phyloP scores from a whole-genome alignment of 1,284 basidiomycete genomes.

The Ganoderma boninense region DNA sequence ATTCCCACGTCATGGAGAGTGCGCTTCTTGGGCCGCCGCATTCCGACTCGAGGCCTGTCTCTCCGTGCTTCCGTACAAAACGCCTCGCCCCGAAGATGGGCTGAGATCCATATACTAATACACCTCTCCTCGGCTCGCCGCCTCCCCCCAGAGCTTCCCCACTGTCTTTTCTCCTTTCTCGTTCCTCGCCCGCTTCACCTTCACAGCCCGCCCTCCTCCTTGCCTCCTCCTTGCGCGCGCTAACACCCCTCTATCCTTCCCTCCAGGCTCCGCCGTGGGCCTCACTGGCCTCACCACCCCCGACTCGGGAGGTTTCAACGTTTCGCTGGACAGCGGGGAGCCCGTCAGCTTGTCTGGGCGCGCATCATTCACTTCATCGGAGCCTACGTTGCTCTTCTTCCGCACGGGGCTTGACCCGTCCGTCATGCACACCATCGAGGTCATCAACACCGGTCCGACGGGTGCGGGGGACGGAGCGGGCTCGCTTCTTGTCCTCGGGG shows the following conservation, averaged over 20 bases:
- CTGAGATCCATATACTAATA: constrained; percentile 22
- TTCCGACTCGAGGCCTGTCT: constrained; percentile 14
- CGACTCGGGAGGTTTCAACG: constrained; percentile 61
- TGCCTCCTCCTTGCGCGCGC: neutral
- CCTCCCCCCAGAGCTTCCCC: constrained; percentile 12
- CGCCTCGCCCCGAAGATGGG: neutral
- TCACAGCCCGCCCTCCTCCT: constrained; percentile 8
- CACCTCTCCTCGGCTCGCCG: constrained; percentile 14
- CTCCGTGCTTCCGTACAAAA: constrained; percentile 7
- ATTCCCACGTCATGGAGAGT: constrained; percentile 26
- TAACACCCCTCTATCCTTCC: constrained; percentile 10
- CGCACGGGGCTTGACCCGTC: constrained; percentile 64
- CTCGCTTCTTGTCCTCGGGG: constrained; percentile 50
- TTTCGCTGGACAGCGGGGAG: constrained; percentile 61
- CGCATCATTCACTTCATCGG: constrained; percentile 60
- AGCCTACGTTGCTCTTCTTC: constrained; percentile 64
- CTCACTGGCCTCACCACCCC: constrained; percentile 65
- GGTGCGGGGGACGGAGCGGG: constrained; percentile 44
- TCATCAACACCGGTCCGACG: constrained; percentile 57
- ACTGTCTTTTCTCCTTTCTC: constrained; percentile 13
- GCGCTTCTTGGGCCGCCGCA: neutral
- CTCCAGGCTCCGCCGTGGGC: constrained; percentile 63
- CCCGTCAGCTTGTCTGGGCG: constrained; percentile 53
- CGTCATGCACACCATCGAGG: constrained; percentile 55
- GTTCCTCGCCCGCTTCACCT: constrained; percentile 4